Evolutionary conservation across 306 rosid species (phyloP).

Genomic region (cucumber (Cucumis sativus)): DNA sequence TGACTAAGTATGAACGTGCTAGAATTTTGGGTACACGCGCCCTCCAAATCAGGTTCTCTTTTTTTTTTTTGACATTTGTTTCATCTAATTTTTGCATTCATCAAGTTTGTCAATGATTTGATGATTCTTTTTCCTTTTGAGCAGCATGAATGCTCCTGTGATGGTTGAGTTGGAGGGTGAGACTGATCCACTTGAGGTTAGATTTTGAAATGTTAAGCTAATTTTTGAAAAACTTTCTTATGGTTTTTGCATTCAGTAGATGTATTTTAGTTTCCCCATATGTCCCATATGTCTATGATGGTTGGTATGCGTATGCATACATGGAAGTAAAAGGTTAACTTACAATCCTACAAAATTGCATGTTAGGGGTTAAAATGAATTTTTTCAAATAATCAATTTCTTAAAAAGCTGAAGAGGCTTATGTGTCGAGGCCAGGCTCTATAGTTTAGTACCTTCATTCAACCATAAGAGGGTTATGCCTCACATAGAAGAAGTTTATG

Average conservation of each 20-base stretch:
- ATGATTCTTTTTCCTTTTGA: conserved; percentile 8
- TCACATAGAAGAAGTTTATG: no score
- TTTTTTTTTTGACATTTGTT: background rate
- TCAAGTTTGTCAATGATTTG: background rate
- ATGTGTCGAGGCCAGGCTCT: no score
- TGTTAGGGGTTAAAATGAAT: background rate
- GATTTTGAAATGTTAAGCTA: background rate
- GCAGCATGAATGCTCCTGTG: conserved; percentile 96
- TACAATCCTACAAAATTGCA: background rate
- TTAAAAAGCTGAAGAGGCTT: no score
- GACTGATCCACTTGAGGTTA: conserved; percentile 93
- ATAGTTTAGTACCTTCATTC: no score
- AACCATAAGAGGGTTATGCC: no score
- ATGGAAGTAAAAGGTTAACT: background rate
- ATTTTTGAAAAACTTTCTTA: background rate
- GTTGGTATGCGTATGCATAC: background rate
- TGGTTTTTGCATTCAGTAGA: background rate
- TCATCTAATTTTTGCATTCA: background rate
- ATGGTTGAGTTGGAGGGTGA: conserved; percentile 97
- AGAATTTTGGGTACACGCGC: conserved; percentile 94
- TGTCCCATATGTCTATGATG: background rate
- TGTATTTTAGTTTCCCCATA: background rate
- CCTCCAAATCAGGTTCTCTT: conserved; percentile 73
- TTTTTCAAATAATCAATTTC: no score
- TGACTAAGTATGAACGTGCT: conserved; percentile 94